phyloP scores from a whole-genome alignment of 257 asterid genomes.

The Nicotiana knightiana region DNA sequence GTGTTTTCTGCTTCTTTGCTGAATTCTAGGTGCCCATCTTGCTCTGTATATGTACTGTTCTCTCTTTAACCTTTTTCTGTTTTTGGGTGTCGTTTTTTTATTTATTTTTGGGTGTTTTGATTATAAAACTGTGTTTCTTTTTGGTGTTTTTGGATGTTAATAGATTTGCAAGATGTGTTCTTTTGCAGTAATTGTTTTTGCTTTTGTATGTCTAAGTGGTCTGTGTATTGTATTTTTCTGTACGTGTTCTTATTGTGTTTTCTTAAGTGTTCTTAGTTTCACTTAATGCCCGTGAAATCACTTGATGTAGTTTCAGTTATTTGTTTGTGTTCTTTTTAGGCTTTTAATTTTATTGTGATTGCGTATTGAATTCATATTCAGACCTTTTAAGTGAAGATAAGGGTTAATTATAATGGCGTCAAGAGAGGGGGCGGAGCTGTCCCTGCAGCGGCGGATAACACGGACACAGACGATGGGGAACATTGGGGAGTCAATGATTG shows the following conservation, averaged over 20 bases:
- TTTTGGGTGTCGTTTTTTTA: too few species aligned
- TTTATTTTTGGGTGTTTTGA: too few species aligned
- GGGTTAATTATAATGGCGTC: slow-evolving; percentile 49
- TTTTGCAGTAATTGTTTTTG: background rate
- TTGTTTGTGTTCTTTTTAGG: background rate
- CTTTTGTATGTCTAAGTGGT: background rate
- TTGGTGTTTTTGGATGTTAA: background rate
- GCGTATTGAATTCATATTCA: background rate
- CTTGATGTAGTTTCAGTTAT: background rate
- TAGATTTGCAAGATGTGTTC: background rate
- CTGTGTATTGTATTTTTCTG: background rate
- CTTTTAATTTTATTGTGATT: background rate
- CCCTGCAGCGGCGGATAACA: slow-evolving; percentile 38
- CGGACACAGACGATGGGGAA: too few species aligned
- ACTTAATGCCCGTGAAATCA: background rate
- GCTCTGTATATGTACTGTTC: too few species aligned
- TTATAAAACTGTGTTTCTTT: too few species aligned
- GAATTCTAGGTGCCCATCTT: too few species aligned
- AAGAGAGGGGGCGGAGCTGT: slow-evolving; percentile 66
- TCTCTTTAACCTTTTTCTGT: too few species aligned
- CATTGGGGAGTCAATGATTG: too few species aligned
- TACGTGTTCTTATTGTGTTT: background rate
- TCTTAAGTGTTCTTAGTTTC: background rate
- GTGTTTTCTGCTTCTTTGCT: too few species aligned
- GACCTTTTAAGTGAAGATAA: slow-evolving; percentile 15